Conservation (phyloP, 2,329 filamentous ascomycete genomes). For the Aspergillus alliaceus region DNA sequence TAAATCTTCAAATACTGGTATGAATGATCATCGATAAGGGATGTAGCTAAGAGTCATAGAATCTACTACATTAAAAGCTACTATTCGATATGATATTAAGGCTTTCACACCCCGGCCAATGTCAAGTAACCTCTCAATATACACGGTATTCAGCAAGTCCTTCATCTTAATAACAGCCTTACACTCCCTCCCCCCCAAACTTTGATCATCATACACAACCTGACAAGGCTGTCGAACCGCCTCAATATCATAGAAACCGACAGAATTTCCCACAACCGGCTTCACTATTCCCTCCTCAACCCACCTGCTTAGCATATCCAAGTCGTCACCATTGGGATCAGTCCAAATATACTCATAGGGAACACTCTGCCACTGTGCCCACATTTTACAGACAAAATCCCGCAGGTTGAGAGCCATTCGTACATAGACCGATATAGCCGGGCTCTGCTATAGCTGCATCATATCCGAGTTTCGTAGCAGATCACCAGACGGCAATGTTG, state of each 20-base stretch:
- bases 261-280: constrained; percentile 43
- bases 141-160: no score
- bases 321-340: constrained; percentile 40
- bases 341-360: constrained; percentile 49
- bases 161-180: constrained; percentile 37
- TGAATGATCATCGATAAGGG: no score
- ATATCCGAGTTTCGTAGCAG: constrained; percentile 34
- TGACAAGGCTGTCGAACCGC: constrained; percentile 43
- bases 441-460: constrained; percentile 14
- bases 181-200: no score
- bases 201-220: constrained; percentile 42
- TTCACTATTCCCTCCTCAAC: constrained; percentile 49
- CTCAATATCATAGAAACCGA: constrained; percentile 45
- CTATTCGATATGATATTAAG: no score
- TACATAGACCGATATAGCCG: constrained; percentile 4
- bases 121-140: no score
- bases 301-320: constrained; percentile 44
- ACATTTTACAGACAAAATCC: constrained; percentile 43
- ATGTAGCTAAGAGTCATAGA: no score
- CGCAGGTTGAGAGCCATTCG: constrained; percentile 30
- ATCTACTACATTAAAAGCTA: no score
- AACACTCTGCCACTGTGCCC: constrained; percentile 17
- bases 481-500: constrained; percentile 36
- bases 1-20: no score
- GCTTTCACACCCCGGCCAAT: no score